Evolutionary conservation across 2,329 filamentous ascomycete genomes (phyloP), one percentile per base, ranked within the genome.

Genomic region (Colletotrichum shisoi): DNA sequence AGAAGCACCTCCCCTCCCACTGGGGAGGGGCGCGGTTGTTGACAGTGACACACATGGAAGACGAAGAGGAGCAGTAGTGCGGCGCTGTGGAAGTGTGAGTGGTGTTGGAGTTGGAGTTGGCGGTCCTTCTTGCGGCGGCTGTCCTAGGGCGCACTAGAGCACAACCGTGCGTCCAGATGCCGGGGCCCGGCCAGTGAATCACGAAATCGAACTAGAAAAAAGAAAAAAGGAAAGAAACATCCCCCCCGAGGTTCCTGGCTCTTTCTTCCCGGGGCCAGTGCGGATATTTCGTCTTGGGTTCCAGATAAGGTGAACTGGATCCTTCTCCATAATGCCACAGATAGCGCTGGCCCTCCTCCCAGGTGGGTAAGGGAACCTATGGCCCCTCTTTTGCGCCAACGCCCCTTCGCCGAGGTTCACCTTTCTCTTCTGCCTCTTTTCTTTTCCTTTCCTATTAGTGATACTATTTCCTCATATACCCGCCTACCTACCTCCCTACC

Each of bases 301-400:
- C 40, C 64, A 58, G 64, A 67, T 67, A 67, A 52, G 59, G 52
- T 52, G 45, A 46, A 46, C 56, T 59, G 37, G 49, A 56, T 4
- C 27, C 9, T 52, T 64, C n/a, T 59, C 57, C 51, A 17, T 52
- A 67, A 60, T 45, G 56, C 12, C 37, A 62, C 53, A 53, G 63
- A 34, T 62, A 46, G 46, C 39, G 64, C 63, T 63, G 60, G 63
- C 31, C 31, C 31, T 9, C 31, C 31, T 6, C 15, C 51, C 17
- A 19, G 27, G 57, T 31, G 57, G 57, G 58, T 44, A 62, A 27
- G 53, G 21, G 19, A 27, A 45, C 31, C 21, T 40, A 53, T 34
- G 54, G 49, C 40, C 34, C 62, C 57, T 48, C 21, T 34, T n/a
- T 24, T 44, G 49, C 51, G 51, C 21, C 42, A 48, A 56, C 63